Base-by-base conservation (phyloP, 2,329 filamentous ascomycete genomes). In the Bipolaris oryzae region DNA sequence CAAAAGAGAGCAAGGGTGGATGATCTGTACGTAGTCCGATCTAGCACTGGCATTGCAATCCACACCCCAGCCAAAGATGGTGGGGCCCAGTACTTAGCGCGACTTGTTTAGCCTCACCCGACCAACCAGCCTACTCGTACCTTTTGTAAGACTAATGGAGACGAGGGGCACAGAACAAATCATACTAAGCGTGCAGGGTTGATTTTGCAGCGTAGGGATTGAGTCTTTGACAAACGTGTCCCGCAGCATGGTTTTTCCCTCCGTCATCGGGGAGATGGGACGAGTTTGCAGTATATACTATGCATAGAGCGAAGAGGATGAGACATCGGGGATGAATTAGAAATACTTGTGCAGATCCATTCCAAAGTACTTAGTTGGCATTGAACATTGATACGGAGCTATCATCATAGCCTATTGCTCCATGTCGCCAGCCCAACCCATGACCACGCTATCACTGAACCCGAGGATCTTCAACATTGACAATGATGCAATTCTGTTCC, bases 401-500 rank as follows among this genome's bases (percentile, higher is more conserved):
- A 10, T 23, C 5, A 21, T 3, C 31, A 35, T 46, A 5, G 18
- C 18, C 28, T 5, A 23, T n/a, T 21, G 16, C 11, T 34, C 18
- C 28, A 18, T 10, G 16, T 23, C 18, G 5, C 3, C 3, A n/a
- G 18, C 11, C 18, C 15, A 13, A 31, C 53, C 45, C 5, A 51
- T 62, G 1, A 15, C 56, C 1, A 35, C 57, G n/a, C 10, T 61
- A 2, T 55, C 55, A 7, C 46, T 58, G 3, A 65, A 59, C 2
- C 53, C 61, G 35, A 46, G 42, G 2, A 57, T 58, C 16, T 62
- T 61, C 39, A 63, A 67, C 34, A 4, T 63, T 64, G 68, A 72
- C 39, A 61, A 72, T 6, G 69, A 72, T 43, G 65, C 65, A 55
- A 45, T 66, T 23, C 60, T 13, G 28, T 31, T 70, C 18, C 51